Base-by-base conservation (phyloP, 805 yeast genomes). In the Jamesozyma lodderae region DNA sequence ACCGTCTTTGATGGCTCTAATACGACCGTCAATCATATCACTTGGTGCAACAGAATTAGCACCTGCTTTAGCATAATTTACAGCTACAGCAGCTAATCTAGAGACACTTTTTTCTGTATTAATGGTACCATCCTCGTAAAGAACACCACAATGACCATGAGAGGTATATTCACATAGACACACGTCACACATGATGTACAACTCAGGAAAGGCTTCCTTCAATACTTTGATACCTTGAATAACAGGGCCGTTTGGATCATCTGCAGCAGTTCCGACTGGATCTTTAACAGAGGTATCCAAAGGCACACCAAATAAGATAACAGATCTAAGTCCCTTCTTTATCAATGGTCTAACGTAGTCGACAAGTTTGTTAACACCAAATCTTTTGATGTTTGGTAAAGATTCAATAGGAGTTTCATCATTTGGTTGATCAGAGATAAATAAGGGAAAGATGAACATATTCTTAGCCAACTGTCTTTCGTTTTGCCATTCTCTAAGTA, bases 111-210 rank as follows among this genome's bases (percentile, higher is more conserved):
- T 58, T 38, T 77, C 82, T 39, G 95, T 72, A 57, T 82, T 80
- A 52, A 92, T 74, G 8, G 83, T 56, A 6, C 97, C 96, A 57
- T 87, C 96, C 40, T 83, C 94, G 44, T 79, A 71, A 37, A 92
- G 69, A 13, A 87, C 70, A 29, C 98, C 98, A 65, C 98, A 92
- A 60, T 92, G 98, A n/a, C 98, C 98, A 54, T 92, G 97, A 40
- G 80, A 73, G 7, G 98, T 92, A 62, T 86, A 92, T 63, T 92
- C 98, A 67, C 98, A 92, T 37, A 92, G 66, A 62, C 98, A 92
- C 19, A 90, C 96, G 57, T 92, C 98, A 55, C 95, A 83, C 73
- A 87, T 77, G 46, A 92, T 75, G 59, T 79, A 90, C 42, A 92
- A 70, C 20, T 75, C 81, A 4, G 98, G 97, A 65, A 83, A 88